Evolutionary conservation across 2,329 filamentous ascomycete genomes (phyloP).

Genomic region (Fusarium sp.): DNA sequence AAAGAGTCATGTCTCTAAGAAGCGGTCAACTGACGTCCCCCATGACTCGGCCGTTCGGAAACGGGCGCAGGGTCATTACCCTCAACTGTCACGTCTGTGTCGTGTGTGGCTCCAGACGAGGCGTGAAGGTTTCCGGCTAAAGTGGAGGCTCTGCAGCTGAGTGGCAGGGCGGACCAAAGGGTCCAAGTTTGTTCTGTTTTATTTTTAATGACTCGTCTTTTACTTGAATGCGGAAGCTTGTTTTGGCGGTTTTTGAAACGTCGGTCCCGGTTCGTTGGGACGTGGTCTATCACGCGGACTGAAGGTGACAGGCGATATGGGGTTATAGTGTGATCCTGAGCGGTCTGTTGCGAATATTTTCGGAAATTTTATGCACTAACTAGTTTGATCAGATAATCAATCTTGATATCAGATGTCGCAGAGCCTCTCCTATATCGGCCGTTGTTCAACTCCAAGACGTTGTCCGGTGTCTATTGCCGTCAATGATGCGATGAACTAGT

Average conservation of each 20-base stretch:
- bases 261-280: background rate
- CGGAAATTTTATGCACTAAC: background rate
- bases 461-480: background rate
- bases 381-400: background rate
- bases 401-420: background rate
- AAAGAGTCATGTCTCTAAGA: background rate
- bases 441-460: background rate
- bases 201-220: background rate
- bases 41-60: conserved; percentile 6
- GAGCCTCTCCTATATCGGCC: background rate
- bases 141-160: background rate
- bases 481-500: background rate
- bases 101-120: background rate
- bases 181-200: background rate
- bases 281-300: background rate
- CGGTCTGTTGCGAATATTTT: background rate
- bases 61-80: background rate
- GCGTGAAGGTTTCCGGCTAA: conserved; percentile 7
- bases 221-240: background rate
- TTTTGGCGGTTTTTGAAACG: background rate
- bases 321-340: background rate
- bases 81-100: background rate
- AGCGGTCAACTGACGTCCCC: conserved; percentile 5
- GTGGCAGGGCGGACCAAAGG: background rate
- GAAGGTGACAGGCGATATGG: background rate